Conservation (phyloP, 78 protist genomes). For the Polysphondylium violaceum region DNA sequence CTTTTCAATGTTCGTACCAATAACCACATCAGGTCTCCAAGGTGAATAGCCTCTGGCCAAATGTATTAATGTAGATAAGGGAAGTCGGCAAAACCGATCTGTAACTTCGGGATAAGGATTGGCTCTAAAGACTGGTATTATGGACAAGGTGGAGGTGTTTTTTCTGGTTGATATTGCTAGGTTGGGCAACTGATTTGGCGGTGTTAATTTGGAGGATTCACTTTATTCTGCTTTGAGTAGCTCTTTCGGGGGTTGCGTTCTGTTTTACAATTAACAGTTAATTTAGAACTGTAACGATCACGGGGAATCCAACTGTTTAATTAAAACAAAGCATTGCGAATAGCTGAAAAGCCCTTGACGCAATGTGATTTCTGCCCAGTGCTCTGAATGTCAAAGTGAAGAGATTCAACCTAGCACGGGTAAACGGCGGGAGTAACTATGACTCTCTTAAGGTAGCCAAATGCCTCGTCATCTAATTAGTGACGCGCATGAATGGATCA, state of each 20-base stretch:
- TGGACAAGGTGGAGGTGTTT: neutral
- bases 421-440: constrained; percentile 98
- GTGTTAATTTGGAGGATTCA: too few species aligned
- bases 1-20: constrained; percentile 84
- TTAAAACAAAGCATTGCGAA: constrained; percentile 93
- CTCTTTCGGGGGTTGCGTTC: neutral
- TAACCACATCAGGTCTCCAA: constrained; percentile 96
- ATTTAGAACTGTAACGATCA: constrained; percentile 79
- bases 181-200: too few species aligned
- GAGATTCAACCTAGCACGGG: constrained; percentile 98
- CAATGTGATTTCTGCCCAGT: constrained; percentile 96
- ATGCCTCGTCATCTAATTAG: constrained; percentile 96
- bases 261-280: constrained; percentile 52
- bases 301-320: constrained; percentile 87
- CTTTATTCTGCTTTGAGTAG: neutral
- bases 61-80: constrained; percentile 94
- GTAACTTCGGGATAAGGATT: constrained; percentile 96
- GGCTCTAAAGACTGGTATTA: constrained; percentile 89
- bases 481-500: constrained; percentile 97
- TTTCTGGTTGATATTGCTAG: neutral
- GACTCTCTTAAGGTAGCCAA: constrained; percentile 98
- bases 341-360: constrained; percentile 74
- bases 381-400: constrained; percentile 96
- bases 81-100: constrained; percentile 97
- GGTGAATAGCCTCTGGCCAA: constrained; percentile 95